Base-by-base conservation (phyloP, 179 eudicot genomes). In the Nepenthes alata region DNA sequence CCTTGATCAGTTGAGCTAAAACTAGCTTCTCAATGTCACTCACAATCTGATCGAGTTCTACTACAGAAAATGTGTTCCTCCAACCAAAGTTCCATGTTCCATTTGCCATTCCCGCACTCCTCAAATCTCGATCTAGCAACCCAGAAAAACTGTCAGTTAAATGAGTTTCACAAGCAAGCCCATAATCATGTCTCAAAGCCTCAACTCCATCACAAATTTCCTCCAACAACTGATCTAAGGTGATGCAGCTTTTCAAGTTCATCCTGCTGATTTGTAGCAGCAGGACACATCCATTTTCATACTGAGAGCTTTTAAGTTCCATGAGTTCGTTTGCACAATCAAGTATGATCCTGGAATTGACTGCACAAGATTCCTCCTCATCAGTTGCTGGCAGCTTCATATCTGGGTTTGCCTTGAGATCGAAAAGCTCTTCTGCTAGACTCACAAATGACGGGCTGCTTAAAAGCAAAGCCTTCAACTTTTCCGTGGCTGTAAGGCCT, bases 281-380 rank as follows among this genome's bases (percentile, higher is more conserved):
- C 45, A 80, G 81, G 62, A 59, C 12, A 37, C 3, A 36, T 4
- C 53, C 6, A 50, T 47, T 60, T 49, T 56, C 25, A n/a, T 52
- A 37, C 9, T 67, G 68, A 47, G 25, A 50, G 65, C 70, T 74
- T 68, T 62, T 71, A 35, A 50, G 63, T 53, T 74, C 68, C 68
- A 82, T 35, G 51, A 83, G 55, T 60, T 85, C 91, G 5, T 65
- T 69, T 39, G 85, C 91, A 65, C 77, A 82, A 54, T 82, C 91
- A 39, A 78, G 60, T 48, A 76, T 37, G 51, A 80, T 51, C 49
- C 60, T 54, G 10, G 53, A 11, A 41, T 66, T 71, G 15, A 51
- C 67, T 5, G 49, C 37, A 45, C 64, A 77, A 37, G 37, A 34
- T 58, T 65, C 75, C 51, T 14, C 38, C 3, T 58, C 60, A 41